phyloP scores from a whole-genome alignment of 1,284 basidiomycete species.

The Tylopilus sp. region DNA sequence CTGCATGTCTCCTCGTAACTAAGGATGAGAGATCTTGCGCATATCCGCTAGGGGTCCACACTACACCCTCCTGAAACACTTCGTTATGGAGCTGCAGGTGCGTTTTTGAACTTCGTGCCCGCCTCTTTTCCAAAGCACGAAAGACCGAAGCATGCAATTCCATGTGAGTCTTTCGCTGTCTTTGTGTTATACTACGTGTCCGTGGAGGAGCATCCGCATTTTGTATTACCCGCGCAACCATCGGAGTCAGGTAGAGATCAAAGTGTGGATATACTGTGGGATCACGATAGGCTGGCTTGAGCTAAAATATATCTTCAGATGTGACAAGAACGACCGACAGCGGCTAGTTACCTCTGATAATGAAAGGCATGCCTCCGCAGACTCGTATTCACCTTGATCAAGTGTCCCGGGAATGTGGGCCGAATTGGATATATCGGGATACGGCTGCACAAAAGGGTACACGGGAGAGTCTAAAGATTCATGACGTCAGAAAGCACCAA shows the following conservation, averaged over 20 bases:
- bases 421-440: slow-evolving; percentile 3
- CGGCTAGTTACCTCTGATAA: slow-evolving; percentile 15
- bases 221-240: background rate
- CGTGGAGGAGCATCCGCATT: background rate
- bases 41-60: slow-evolving; percentile 34
- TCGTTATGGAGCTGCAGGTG: slow-evolving; percentile 33
- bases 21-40: slow-evolving; percentile 15
- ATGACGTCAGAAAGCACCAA: background rate
- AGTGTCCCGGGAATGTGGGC: slow-evolving; percentile 10
- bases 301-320: slow-evolving; percentile 10
- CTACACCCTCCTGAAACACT: slow-evolving; percentile 31
- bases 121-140: slow-evolving; percentile 8
- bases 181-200: background rate
- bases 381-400: slow-evolving; percentile 2
- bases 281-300: slow-evolving; percentile 18
- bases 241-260: slow-evolving; percentile 32
- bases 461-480: slow-evolving; percentile 15
- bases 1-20: slow-evolving; percentile 1
- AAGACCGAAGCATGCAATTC: slow-evolving; percentile 19
- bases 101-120: slow-evolving; percentile 17
- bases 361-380: slow-evolving; percentile 3
- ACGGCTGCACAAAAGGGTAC: slow-evolving; percentile 23
- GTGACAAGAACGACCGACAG: background rate
- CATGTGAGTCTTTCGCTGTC: slow-evolving; percentile 16
- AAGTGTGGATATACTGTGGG: slow-evolving; percentile 37